These are phyloP conservation scores for Fusarium sp. DNA, from an alignment of 2,329 filamentous ascomycete genomes.

Conservation along the genomic window DNA sequence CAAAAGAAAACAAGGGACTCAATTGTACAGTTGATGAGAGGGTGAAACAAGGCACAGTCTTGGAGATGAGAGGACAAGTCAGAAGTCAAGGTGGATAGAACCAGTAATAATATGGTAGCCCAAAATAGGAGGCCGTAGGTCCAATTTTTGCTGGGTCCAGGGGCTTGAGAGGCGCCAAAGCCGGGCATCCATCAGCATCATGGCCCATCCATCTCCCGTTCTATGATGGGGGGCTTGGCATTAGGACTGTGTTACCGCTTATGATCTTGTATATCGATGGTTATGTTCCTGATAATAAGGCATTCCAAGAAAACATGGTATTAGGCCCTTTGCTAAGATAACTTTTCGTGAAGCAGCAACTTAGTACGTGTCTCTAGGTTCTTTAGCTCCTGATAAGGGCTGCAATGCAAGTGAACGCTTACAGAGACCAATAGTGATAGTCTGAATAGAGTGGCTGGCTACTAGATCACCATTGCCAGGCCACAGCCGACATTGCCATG, in stretches of 20 bases:
- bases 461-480: constrained; percentile 11
- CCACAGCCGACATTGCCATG: constrained; percentile 29
- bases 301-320: constrained; percentile 1
- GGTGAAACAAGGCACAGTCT: constrained; percentile 37
- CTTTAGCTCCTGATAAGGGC: not conserved
- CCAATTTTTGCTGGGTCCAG: constrained; percentile 40
- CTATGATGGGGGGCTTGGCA: constrained; percentile 16
- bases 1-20: constrained; percentile 20
- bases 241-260: not conserved
- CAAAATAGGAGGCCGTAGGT: constrained; percentile 37
- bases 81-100: constrained; percentile 25
- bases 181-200: constrained; percentile 21
- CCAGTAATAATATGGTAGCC: constrained; percentile 31
- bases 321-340: not conserved
- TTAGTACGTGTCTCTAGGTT: not conserved
- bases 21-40: constrained; percentile 29
- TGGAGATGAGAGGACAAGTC: constrained; percentile 46
- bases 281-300: constrained; percentile 20
- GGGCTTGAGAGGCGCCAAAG: constrained; percentile 39
- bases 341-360: not conserved
- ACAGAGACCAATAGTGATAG: constrained; percentile 10
- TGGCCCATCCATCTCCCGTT: constrained; percentile 3
- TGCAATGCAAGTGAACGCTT: not conserved
- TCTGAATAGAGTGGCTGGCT: constrained; percentile 9
- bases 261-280: not conserved